Percentiles rank a stretch among this genome's conserved stretches.
Conservation (phyloP, 2,329 filamentous ascomycete species). For the Diplodia sapinea region DNA sequence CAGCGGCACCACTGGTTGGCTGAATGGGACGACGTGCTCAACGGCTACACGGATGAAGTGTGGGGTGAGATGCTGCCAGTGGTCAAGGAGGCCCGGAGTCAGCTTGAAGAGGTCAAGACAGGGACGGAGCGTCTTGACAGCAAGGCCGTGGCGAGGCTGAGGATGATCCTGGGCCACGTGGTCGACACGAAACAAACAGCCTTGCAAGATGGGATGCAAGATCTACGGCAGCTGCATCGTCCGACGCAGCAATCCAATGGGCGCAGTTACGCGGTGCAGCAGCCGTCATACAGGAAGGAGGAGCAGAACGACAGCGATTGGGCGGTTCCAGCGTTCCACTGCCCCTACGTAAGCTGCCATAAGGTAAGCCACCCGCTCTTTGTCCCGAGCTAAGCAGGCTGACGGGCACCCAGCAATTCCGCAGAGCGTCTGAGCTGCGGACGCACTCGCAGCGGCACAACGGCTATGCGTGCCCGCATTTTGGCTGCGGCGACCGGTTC, state of each 20-base stretch:
- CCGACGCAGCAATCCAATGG: not conserved
- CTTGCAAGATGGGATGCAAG: no score
- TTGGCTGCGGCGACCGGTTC: slow-evolving; percentile 36
- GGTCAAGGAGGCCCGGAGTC: slow-evolving; percentile 34
- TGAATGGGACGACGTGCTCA: slow-evolving; percentile 37
- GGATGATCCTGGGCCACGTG: slow-evolving; percentile 39
- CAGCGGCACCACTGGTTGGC: slow-evolving; percentile 30
- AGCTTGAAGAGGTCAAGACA: slow-evolving; percentile 34
- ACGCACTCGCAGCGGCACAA: slow-evolving; percentile 32
- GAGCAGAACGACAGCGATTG: not conserved
- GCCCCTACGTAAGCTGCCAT: slow-evolving; percentile 38
- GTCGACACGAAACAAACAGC: slow-evolving; percentile 12
- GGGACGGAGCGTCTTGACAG: slow-evolving; percentile 32
- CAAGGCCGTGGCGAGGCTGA: slow-evolving; percentile 36
- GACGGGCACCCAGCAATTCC: slow-evolving; percentile 34
- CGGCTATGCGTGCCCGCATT: slow-evolving; percentile 36
- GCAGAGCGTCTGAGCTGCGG: slow-evolving; percentile 33
- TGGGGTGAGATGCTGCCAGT: slow-evolving; percentile 36
- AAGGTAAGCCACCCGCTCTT: slow-evolving; percentile 32
- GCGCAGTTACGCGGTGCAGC: slow-evolving; percentile 5
- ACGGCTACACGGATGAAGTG: slow-evolving; percentile 37
- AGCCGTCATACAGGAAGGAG: not conserved
- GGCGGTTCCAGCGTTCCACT: slow-evolving; percentile 35
- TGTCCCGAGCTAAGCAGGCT: slow-evolving; percentile 3
- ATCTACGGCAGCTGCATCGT: no score